These are phyloP conservation scores for Penicillium psychrofluorescens DNA, from an alignment of 495 filamentous ascomycete species.

Conservation along the genomic window DNA sequence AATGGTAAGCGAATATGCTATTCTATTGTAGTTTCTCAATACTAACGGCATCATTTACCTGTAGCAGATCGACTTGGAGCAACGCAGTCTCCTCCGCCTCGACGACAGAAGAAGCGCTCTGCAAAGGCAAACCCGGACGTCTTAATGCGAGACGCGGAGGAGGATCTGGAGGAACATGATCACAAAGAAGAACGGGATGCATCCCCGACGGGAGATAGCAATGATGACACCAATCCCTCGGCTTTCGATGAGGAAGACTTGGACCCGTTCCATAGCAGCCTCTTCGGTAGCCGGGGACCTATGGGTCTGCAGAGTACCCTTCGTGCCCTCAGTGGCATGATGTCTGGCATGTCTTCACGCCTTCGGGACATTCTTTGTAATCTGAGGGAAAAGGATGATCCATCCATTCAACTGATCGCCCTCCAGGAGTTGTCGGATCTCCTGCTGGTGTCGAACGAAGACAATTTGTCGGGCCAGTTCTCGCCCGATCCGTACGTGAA, in stretches of 20 bases:
- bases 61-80: constrained; percentile 23
- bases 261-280: constrained; percentile 69
- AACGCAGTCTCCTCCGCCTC: constrained; percentile 28
- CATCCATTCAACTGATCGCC: constrained; percentile 83
- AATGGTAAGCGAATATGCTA: constrained; percentile 22
- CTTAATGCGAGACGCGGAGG: constrained; percentile 42
- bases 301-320: constrained; percentile 73
- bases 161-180: constrained; percentile 33
- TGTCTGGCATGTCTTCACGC: constrained; percentile 71
- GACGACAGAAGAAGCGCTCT: constrained; percentile 49
- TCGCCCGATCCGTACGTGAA: constrained; percentile 92
- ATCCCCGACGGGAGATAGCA: constrained; percentile 51
- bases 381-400: constrained; percentile 79
- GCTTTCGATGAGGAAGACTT: constrained; percentile 60
- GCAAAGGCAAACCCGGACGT: constrained; percentile 46
- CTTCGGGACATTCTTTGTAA: constrained; percentile 79
- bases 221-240: constrained; percentile 44
- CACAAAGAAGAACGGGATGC: constrained; percentile 28
- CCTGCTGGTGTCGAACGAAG: constrained; percentile 88
- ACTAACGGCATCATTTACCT: background rate
- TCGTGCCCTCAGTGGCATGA: constrained; percentile 82
- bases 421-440: constrained; percentile 92
- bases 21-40: no score
- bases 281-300: constrained; percentile 61
- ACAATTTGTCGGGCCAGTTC: constrained; percentile 94